Conservation (phyloP, 768 basidiomycete species). For the Psilocybe cubensis region DNA sequence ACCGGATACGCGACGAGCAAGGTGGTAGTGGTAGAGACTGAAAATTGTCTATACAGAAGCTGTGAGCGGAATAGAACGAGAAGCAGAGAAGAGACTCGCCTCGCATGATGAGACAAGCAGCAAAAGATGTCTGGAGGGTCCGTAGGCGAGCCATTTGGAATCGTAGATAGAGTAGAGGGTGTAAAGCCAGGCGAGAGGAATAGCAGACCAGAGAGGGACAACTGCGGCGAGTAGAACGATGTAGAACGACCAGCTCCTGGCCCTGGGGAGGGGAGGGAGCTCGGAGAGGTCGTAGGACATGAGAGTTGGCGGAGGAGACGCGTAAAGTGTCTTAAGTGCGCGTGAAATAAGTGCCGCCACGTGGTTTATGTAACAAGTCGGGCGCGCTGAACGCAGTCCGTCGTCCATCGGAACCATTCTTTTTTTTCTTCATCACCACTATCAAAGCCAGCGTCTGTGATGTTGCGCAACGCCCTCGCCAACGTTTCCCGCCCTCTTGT, state of each 20-base stretch:
- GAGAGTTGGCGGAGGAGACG: slow-evolving; percentile 1
- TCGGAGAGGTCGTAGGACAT: slow-evolving; percentile 42
- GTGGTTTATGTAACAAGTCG: slow-evolving; percentile 7
- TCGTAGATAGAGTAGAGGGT: slow-evolving; percentile 52
- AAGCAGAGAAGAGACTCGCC: slow-evolving; percentile 38
- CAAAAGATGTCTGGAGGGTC: slow-evolving; percentile 36
- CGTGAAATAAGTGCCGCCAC: slow-evolving; percentile 13
- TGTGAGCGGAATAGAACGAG: slow-evolving; percentile 4
- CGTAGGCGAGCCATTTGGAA: slow-evolving; percentile 44
- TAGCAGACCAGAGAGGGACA: slow-evolving; percentile 64
- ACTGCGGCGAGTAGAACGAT: slow-evolving; percentile 58
- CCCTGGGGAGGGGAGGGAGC: slow-evolving; percentile 35
- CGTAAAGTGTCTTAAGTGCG: not conserved
- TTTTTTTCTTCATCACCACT: slow-evolving; percentile 34
- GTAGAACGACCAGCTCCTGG: slow-evolving; percentile 57
- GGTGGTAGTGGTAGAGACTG: slow-evolving; percentile 62
- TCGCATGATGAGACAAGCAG: slow-evolving; percentile 62
- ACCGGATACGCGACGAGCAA: slow-evolving; percentile 50
- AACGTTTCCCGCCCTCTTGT: slow-evolving; percentile 56
- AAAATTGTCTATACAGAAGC: slow-evolving; percentile 57
- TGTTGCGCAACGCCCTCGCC: slow-evolving; percentile 71
- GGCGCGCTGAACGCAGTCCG: slow-evolving; percentile 9
- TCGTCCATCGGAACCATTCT: slow-evolving; percentile 15
- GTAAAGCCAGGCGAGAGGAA: slow-evolving; percentile 70
- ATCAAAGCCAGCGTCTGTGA: slow-evolving; percentile 41